A percentile compares a stretch with the other conserved stretches of the same genome.
Conservation (phyloP, 2,329 filamentous ascomycete genomes). For the Sclerotinia trifoliorum region DNA sequence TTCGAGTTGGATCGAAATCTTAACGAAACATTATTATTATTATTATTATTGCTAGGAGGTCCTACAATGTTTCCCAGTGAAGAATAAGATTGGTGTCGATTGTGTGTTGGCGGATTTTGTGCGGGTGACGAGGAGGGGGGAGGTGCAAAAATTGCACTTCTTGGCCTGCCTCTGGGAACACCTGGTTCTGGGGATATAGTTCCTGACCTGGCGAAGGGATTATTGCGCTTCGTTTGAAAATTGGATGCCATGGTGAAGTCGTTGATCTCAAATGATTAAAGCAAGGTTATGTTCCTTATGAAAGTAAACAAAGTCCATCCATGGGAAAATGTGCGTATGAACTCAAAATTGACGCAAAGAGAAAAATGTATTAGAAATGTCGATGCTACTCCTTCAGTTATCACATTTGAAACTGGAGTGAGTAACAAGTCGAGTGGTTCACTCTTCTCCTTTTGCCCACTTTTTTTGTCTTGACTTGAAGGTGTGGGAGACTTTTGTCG, state of each 20-base stretch:
- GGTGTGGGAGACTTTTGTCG: constrained; percentile 1
- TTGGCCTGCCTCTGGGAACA: constrained; percentile 58
- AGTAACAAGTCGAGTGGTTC: not conserved
- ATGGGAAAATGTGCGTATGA: constrained; percentile 2
- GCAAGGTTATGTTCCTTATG: constrained; percentile 9
- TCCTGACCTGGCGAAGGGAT: constrained; percentile 71
- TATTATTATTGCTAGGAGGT: constrained; percentile 22
- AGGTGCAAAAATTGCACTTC: constrained; percentile 65
- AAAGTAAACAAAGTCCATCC: constrained; percentile 22
- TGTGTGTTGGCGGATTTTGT: constrained; percentile 58
- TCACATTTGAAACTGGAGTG: not conserved
- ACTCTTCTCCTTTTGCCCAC: not conserved
- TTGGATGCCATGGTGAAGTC: constrained; percentile 51
- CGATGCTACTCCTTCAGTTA: not conserved
- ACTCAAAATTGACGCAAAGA: not conserved
- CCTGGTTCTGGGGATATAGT: constrained; percentile 64
- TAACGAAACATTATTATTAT: constrained; percentile 31
- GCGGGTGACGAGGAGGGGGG: constrained; percentile 39
- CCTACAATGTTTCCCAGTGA: constrained; percentile 46
- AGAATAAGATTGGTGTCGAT: constrained; percentile 59
- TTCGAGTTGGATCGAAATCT: constrained; percentile 61
- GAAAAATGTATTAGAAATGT: not conserved
- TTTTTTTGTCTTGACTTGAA: not conserved
- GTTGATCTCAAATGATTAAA: constrained; percentile 25
- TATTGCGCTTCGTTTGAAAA: constrained; percentile 72